Evolutionary conservation across 306 rosid species (phyloP).

Genomic region (Carpinus fangiana): DNA sequence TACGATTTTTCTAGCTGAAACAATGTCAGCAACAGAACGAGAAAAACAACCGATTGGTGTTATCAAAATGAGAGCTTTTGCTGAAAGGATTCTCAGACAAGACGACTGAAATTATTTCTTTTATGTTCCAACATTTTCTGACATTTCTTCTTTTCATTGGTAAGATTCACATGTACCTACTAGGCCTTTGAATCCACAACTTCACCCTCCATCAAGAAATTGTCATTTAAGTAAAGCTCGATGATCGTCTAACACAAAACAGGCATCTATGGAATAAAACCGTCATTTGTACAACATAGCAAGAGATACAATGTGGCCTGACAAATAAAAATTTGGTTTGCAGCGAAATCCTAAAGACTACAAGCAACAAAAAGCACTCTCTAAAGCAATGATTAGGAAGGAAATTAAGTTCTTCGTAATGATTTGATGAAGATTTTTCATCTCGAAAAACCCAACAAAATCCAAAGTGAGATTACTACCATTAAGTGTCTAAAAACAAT

Average conservation of each 20-base stretch:
- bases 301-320: not conserved
- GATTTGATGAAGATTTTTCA: not conserved
- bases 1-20: conserved; percentile 6
- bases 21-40: not conserved
- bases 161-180: not conserved
- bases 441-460: conserved; percentile 2
- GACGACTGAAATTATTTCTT: not conserved
- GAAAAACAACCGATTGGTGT: not conserved
- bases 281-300: not conserved
- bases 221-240: not conserved
- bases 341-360: not conserved
- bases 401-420: not conserved
- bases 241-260: not conserved
- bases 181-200: not conserved
- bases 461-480: not conserved
- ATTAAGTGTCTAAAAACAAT: not conserved
- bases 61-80: not conserved
- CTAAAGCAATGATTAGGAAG: too few relatives aligned
- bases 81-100: not conserved
- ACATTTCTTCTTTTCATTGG: not conserved
- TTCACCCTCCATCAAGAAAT: not conserved
- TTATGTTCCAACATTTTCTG: not conserved
- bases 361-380: not conserved
- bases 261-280: not conserved
- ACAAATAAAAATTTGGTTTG: not conserved